phyloP scores from a whole-genome alignment of 768 basidiomycete species.

The Tulasnella sp. region DNA sequence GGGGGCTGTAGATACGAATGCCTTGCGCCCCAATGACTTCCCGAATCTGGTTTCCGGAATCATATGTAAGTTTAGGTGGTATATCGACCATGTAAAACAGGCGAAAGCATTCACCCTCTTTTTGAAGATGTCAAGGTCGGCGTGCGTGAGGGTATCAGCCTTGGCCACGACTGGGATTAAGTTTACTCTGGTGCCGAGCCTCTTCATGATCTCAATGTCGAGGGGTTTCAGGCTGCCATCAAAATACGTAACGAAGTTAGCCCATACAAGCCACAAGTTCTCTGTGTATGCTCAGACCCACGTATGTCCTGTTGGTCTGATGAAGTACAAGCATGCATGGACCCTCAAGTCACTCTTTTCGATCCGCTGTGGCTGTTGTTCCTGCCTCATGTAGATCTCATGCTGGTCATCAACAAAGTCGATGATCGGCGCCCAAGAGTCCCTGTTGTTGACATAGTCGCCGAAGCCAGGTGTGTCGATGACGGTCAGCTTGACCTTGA shows the following conservation, averaged over 20 bases:
- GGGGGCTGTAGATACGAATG: constrained; percentile 91
- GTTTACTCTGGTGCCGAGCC: constrained; percentile 94
- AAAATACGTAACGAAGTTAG: no score
- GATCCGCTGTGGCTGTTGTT: constrained; percentile 91
- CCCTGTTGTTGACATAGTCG: constrained; percentile 99
- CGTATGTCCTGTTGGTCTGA: constrained; percentile 94
- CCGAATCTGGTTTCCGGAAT: constrained; percentile 66
- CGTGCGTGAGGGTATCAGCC: constrained; percentile 93
- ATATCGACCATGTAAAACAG: neutral
- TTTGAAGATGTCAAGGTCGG: constrained; percentile 86
- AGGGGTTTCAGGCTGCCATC: constrained; percentile 91
- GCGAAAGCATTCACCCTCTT: constrained; percentile 46
- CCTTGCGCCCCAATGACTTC: constrained; percentile 84
- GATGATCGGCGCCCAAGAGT: constrained; percentile 96
- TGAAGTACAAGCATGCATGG: constrained; percentile 95
- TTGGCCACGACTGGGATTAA: constrained; percentile 96
- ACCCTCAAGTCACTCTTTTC: constrained; percentile 94
- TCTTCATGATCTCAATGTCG: constrained; percentile 99
- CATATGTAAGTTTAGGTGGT: neutral
- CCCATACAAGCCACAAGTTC: no score
- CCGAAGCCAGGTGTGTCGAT: constrained; percentile 99
- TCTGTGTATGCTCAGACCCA: constrained; percentile 37
- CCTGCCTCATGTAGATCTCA: constrained; percentile 93
- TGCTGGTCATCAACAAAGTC: constrained; percentile 97
- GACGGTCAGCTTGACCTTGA: constrained; percentile 98